Percentiles rank a stretch among this genome's conserved stretches.
phyloP scores from a whole-genome alignment of 208 protist species.

The Trypanosoma scelopori region DNA sequence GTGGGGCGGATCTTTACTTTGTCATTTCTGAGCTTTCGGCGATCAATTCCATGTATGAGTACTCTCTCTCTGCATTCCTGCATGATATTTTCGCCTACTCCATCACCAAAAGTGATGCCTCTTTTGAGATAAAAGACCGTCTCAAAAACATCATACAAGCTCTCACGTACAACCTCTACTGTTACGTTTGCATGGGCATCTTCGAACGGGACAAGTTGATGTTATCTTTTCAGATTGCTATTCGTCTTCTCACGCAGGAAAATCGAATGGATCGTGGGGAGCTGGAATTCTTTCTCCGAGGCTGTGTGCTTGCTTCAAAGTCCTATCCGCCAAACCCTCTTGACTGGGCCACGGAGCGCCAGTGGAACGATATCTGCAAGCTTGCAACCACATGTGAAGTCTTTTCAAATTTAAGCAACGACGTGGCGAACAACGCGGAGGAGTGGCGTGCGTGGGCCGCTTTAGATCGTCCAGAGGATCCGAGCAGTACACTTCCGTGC shows the following conservation, averaged over 20 bases:
- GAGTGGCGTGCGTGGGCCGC: conserved; percentile 94
- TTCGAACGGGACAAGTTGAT: conserved; percentile 99
- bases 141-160: conserved; percentile 97
- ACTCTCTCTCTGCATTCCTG: conserved; percentile 97
- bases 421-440: conserved; percentile 73
- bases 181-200: conserved; percentile 98
- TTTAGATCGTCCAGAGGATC: conserved; percentile 93
- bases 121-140: conserved; percentile 92
- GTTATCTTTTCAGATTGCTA: conserved; percentile 97
- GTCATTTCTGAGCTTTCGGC: conserved; percentile 94
- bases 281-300: conserved; percentile 98
- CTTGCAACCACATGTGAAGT: conserved; percentile 63
- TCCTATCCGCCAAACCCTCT: conserved; percentile 80
- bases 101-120: conserved; percentile 92
- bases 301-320: conserved; percentile 95
- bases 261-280: conserved; percentile 75
- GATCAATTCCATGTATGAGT: conserved; percentile 99
- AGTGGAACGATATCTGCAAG: conserved; percentile 96
- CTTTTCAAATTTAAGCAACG: conserved; percentile 80
- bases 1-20: conserved; percentile 98
- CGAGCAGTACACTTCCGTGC: conserved; percentile 63
- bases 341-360: conserved; percentile 93
- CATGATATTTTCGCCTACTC: conserved; percentile 97
- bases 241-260: conserved; percentile 94
- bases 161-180: conserved; percentile 97